Evolutionary conservation across 495 filamentous ascomycete species (phyloP), one percentile per base, ranked within the genome.

Genomic region (Aspergillus campestris): DNA sequence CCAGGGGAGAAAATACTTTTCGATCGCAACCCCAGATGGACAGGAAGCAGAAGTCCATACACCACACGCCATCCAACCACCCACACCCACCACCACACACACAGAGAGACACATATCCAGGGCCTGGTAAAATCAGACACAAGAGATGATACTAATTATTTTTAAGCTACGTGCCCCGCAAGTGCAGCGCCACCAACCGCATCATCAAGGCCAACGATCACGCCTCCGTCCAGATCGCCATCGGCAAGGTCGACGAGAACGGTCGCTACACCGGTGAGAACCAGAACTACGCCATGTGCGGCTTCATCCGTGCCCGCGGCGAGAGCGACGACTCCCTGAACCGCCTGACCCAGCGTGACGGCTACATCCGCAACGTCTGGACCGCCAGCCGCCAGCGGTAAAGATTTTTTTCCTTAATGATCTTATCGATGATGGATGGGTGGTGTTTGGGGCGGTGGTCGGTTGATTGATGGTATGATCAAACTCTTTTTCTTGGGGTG

Each of bases 131-230:
- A 45, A 7, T 30, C 8, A 35, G 40, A 34, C n/a, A 51, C 31
- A 9, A 33, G 12, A 45, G 47, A 37, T 41, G 51, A 48, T 63
- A 60, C 60, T 49, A 8, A 28, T 8, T 38, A 31, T 38, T 41
- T 43, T 48, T 27, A 66, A 95, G 89, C 70, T 97, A 96, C 80
- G 89, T 96, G 78, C 91, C 94, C 70, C 89, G 92, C 80, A 99
- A 91, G 81, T 91, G 87, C 84, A 85, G 79, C 69, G 87, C 87
- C 61, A 91, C 87, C 70, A 86, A 86, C 84, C 82, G 87, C 72
- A 95, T 97, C 81, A 95, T 97, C 82, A 95, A 95, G 79, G 87
- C 92, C 76, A 95, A 96, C 75, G 92, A 94, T 74, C 87, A 94
- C 78, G 87, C 86, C 58, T 89, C 85, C 44, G 90, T 89, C 57